These are phyloP conservation scores for Sporisorium graminicola DNA, from an alignment of 1,284 basidiomycete species.

Conservation along the genomic window DNA sequence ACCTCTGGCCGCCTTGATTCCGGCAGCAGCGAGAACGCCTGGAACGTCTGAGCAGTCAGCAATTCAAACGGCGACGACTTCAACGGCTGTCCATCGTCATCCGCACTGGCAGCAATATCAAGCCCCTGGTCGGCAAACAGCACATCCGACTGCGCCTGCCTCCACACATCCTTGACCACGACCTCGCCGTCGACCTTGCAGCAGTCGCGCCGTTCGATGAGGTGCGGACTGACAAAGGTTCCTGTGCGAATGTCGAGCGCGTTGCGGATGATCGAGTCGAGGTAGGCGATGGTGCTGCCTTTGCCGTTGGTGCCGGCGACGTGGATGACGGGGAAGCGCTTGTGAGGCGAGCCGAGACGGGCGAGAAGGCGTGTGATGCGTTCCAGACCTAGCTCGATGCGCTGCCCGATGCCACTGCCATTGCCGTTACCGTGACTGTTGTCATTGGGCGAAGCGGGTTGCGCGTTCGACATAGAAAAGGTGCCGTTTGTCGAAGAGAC, in stretches of 20 bases:
- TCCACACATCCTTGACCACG: conserved; percentile 75
- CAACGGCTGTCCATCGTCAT: conserved; percentile 46
- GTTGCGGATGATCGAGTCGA: conserved; percentile 81
- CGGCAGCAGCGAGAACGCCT: conserved; percentile 56
- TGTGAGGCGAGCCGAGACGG: conserved; percentile 74
- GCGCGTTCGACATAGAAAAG: neutral
- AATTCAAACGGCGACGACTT: conserved; percentile 62
- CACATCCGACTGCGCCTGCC: conserved; percentile 73
- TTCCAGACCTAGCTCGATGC: conserved; percentile 82
- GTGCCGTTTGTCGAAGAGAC: neutral
- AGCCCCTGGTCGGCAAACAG: conserved; percentile 74
- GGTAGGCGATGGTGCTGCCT: conserved; percentile 86
- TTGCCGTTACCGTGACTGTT: conserved; percentile 6
- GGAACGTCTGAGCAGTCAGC: conserved; percentile 72
- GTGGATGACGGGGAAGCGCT: conserved; percentile 86
- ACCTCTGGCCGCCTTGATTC: conserved; percentile 76
- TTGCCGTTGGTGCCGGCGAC: conserved; percentile 98
- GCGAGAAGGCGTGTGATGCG: conserved; percentile 77
- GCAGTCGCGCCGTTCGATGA: conserved; percentile 82
- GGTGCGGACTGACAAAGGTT: conserved; percentile 92
- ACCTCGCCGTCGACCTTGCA: conserved; percentile 79
- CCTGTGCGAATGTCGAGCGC: conserved; percentile 76
- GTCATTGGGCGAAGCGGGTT: conserved; percentile 10
- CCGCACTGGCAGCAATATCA: conserved; percentile 74
- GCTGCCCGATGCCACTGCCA: conserved; percentile 19